Percentiles rank a stretch among this genome's conserved stretches.
phyloP scores from a whole-genome alignment of 2,329 filamentous ascomycete genomes.

The Cryphonectria nitschkei region DNA sequence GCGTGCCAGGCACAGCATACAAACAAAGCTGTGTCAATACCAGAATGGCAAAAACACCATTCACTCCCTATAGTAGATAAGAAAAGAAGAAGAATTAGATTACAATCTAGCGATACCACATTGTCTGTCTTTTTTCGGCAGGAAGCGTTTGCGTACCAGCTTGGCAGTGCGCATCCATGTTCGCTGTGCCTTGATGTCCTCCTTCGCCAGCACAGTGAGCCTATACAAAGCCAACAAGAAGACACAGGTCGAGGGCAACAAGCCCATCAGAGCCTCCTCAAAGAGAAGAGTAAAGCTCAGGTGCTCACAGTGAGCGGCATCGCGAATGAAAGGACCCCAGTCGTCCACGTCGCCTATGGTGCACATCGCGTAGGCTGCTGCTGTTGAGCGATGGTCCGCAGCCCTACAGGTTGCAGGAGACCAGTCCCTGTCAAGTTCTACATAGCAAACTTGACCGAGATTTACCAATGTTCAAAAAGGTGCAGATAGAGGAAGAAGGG shows the following conservation, averaged over 20 bases:
- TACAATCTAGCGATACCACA: not conserved
- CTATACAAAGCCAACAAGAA: not conserved
- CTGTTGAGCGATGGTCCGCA: not conserved
- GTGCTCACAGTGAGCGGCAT: not conserved
- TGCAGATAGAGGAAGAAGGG: no score
- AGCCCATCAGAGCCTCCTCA: not conserved
- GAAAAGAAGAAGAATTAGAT: not conserved
- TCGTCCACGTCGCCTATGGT: not conserved
- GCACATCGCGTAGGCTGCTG: not conserved
- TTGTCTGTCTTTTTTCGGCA: not conserved
- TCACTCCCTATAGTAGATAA: not conserved
- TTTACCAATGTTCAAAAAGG: not conserved
- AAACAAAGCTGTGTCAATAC: not conserved
- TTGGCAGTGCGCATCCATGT: not conserved
- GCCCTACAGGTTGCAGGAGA: not conserved
- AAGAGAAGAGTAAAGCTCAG: not conserved
- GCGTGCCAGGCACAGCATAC: not conserved
- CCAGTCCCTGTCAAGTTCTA: not conserved
- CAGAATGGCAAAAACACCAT: not conserved
- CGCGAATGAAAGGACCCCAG: not conserved
- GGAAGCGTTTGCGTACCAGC: not conserved
- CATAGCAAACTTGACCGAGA: not conserved
- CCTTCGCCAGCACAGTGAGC: not conserved
- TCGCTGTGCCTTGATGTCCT: not conserved
- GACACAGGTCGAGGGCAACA: not conserved